Conservation (phyloP, 768 basidiomycete species). For the Termitomyces sp. region DNA sequence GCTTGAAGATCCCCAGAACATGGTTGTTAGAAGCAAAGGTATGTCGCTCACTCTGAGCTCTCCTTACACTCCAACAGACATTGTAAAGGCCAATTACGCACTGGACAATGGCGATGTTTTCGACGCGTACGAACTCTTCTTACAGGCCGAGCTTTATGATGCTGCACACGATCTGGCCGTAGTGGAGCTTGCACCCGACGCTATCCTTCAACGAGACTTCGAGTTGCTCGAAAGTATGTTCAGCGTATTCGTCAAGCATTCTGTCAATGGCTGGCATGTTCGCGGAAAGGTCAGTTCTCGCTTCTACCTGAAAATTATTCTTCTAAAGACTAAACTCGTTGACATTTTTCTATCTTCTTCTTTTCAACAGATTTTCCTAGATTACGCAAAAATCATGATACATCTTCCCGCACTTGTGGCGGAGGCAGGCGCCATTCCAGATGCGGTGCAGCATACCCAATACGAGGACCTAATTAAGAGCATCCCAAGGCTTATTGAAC, state of each 20-base stretch:
- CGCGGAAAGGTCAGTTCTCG: conserved; percentile 70
- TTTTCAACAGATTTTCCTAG: conserved; percentile 55
- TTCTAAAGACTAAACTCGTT: background rate
- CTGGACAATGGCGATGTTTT: conserved; percentile 59
- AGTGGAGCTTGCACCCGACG: conserved; percentile 84
- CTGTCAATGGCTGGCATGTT: conserved; percentile 74
- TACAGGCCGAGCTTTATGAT: conserved; percentile 65
- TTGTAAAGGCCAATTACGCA: conserved; percentile 59
- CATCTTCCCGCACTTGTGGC: conserved; percentile 48
- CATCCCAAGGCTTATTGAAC: conserved; percentile 61
- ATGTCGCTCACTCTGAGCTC: conserved; percentile 1
- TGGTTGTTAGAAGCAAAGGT: conserved; percentile 96
- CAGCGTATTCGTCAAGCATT: conserved; percentile 51
- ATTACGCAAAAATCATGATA: conserved; percentile 65
- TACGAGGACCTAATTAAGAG: conserved; percentile 57
- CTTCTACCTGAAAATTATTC: background rate
- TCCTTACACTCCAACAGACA: background rate
- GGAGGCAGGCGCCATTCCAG: conserved; percentile 41
- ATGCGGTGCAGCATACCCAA: conserved; percentile 44
- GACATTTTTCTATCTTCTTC: background rate
- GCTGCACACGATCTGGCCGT: conserved; percentile 85
- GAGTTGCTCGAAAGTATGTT: conserved; percentile 71
- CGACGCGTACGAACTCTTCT: conserved; percentile 73
- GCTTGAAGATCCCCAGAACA: conserved; percentile 72
- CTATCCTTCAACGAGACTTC: conserved; percentile 64